These are phyloP conservation scores for Kluyveromyces siamensis DNA, from an alignment of 805 yeast species.

Conservation along the genomic window DNA sequence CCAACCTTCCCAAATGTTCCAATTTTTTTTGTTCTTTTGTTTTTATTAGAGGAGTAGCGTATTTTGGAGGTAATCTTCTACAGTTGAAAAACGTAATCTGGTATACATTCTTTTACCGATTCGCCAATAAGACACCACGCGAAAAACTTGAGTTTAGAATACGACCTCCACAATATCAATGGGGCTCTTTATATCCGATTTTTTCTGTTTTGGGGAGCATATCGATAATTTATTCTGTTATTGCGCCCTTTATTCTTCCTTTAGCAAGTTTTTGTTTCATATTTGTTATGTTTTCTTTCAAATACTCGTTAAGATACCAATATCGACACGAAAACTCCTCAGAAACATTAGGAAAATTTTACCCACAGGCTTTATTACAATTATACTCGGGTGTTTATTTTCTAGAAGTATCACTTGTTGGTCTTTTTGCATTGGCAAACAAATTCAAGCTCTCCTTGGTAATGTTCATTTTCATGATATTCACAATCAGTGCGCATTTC, in stretches of 20 bases:
- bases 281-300: constrained; percentile 54
- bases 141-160: constrained; percentile 38
- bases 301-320: constrained; percentile 55
- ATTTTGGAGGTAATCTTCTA: constrained; percentile 63
- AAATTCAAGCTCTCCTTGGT: constrained; percentile 34
- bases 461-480: constrained; percentile 42
- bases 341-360: constrained; percentile 62
- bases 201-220: constrained; percentile 72
- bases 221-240: constrained; percentile 66
- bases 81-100: constrained; percentile 45
- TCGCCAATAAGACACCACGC: constrained; percentile 54
- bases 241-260: constrained; percentile 68
- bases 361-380: constrained; percentile 68
- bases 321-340: constrained; percentile 42
- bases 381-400: constrained; percentile 76
- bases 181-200: constrained; percentile 76
- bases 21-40: constrained; percentile 77
- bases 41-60: constrained; percentile 63
- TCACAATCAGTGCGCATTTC: constrained; percentile 51
- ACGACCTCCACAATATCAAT: constrained; percentile 39
- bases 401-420: constrained; percentile 68
- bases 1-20: constrained; percentile 76
- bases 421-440: constrained; percentile 60
- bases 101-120: constrained; percentile 27
- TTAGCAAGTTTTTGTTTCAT: constrained; percentile 50